A percentile compares a stretch with the other conserved stretches of the same genome.
Evolutionary conservation across 2,329 filamentous ascomycete genomes (phyloP).

Genomic region (Claviceps spartinae): DNA sequence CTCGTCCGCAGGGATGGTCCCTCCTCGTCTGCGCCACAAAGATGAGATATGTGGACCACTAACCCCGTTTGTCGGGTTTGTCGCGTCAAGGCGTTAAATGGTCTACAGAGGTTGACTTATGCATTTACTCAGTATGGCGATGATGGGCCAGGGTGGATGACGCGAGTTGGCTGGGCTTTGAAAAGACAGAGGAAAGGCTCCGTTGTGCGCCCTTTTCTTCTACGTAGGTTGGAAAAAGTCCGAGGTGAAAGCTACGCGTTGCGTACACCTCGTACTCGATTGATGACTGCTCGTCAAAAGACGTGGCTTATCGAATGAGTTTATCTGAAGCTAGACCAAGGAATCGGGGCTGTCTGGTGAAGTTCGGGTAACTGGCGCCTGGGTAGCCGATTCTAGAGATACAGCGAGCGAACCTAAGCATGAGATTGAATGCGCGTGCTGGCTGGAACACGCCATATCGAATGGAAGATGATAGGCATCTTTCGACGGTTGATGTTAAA

Average conservation of each 20-base stretch:
- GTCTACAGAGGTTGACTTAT: background rate
- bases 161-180: no score
- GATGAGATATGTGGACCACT: background rate
- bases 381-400: no score
- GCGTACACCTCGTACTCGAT: background rate
- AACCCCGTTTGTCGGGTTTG: slow-evolving; percentile 2
- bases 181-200: no score
- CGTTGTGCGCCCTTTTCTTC: background rate
- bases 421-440: background rate
- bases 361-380: no score
- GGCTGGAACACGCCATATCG: background rate
- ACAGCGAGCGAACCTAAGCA: no score
- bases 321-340: background rate
- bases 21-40: slow-evolving; percentile 2
- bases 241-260: background rate
- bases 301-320: background rate
- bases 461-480: background rate
- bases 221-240: background rate
- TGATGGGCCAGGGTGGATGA: background rate
- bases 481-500: background rate
- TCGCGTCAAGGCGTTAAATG: background rate
- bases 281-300: background rate
- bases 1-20: no score
- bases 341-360: background rate
- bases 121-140: background rate